Evolutionary conservation across 179 eudicot genomes (phyloP), one percentile per base, ranked within the genome.

Genomic region (Corrigiola litoralis): DNA sequence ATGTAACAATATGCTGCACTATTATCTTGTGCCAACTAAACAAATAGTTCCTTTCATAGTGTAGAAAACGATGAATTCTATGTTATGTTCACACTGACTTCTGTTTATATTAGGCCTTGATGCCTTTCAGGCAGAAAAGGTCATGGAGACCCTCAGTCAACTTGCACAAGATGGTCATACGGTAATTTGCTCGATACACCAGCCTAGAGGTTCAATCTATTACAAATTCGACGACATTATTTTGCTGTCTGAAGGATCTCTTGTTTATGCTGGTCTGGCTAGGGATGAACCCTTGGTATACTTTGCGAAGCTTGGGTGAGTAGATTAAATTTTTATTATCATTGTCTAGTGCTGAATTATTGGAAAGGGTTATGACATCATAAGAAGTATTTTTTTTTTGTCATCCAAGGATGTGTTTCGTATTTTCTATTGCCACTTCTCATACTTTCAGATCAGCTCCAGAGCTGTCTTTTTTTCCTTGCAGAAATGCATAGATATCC

Each of bases 101-200:
- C 29, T 66, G 34, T 37, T 67, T 21, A 64, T 81, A 77, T 71
- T 81, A 94, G 99, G 99, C 72, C 96, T 94, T 70, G 99, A 94
- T 76, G 99, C 99, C 36, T 94, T 94, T 78, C 99, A 94, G 79
- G 95, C 99, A 54, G 99, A 90, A 72, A 87, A 90, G 75, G 99
- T 94, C 58, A 90, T 94, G 97, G 99, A 90, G 85, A 94, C 97
- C 18, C 87, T 94, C 61, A 67, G 85, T 46, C 88, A 83, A 79
- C 97, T 94, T 81, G 96, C 97, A 68, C 80, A 84, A 74, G 99
- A 94, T 65, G 99, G 99, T 45, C 99, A 94, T 64, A 90, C 97
- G 64, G 99, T 94, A 42, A 94, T 94, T 57, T 94, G 99, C 80
- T 90, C 99, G 50, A 87, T 94, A 81, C 99, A 94, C 84, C 99